Conservation (phyloP, 2,329 filamentous ascomycete species). For the Anthostomella pinea region DNA sequence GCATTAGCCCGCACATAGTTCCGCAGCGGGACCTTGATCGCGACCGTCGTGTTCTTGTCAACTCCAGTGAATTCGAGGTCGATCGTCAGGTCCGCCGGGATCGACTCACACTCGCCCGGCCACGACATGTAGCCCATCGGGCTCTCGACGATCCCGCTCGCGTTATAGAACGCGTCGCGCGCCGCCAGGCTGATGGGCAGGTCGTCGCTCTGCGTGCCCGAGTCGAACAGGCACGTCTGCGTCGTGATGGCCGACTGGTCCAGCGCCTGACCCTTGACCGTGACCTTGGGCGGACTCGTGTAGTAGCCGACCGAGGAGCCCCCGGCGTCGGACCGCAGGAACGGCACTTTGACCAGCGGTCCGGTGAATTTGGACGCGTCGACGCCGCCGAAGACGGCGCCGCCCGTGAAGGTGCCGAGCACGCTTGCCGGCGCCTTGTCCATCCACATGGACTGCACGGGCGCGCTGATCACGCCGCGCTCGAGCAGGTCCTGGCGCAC, state of each 20-base stretch:
- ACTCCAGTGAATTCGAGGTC: conserved; percentile 26
- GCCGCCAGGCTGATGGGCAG: conserved; percentile 14
- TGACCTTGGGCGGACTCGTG: conserved; percentile 21
- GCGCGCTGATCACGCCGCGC: conserved; percentile 24
- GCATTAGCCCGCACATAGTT: conserved; percentile 30
- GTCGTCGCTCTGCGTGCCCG: conserved; percentile 27
- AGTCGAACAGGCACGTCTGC: conserved; percentile 30
- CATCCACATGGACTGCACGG: conserved; percentile 35
- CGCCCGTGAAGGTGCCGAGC: conserved; percentile 27
- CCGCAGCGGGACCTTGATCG: conserved; percentile 29
- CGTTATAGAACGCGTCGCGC: conserved; percentile 17
- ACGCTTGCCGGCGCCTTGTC: conserved; percentile 24
- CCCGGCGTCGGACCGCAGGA: conserved; percentile 4
- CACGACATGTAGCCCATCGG: conserved; percentile 19
- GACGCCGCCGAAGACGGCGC: conserved; percentile 33
- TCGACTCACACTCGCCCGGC: conserved; percentile 28
- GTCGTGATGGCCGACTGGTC: conserved; percentile 5
- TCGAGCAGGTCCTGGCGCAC: conserved; percentile 33
- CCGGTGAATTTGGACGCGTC: conserved; percentile 33
- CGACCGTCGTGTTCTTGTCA: conserved; percentile 20
- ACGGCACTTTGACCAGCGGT: conserved; percentile 28
- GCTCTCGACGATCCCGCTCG: conserved; percentile 15
- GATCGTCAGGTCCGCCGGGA: conserved; percentile 26
- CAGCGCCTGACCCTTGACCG: conserved; percentile 19
- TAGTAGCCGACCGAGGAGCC: conserved; percentile 17